phyloP scores from a whole-genome alignment of 352 stramenopile genomes.

The Porosira glacialis region DNA sequence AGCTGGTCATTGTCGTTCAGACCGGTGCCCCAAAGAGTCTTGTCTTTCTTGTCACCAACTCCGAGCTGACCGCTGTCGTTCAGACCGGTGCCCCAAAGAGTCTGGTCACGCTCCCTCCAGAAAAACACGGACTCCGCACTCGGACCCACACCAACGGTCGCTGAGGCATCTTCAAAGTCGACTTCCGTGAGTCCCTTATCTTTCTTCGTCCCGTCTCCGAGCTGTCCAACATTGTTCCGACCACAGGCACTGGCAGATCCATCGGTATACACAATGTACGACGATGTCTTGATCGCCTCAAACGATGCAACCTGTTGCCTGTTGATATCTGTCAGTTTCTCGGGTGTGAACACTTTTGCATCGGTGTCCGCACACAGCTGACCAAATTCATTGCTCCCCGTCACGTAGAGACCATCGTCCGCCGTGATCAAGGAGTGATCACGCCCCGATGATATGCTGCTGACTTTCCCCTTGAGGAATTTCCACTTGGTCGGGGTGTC shows the following conservation, averaged over 20 bases:
- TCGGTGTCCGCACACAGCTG: slow-evolving; percentile 32
- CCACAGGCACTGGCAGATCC: slow-evolving; percentile 19
- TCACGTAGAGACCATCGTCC: slow-evolving; percentile 18
- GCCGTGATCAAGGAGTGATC: slow-evolving; percentile 23
- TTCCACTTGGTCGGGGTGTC: slow-evolving; percentile 16
- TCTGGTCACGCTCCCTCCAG: slow-evolving; percentile 15
- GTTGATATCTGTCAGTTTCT: slow-evolving; percentile 10
- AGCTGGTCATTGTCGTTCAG: slow-evolving; percentile 34
- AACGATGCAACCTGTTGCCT: slow-evolving; percentile 15
- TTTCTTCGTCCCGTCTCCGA: slow-evolving; percentile 16
- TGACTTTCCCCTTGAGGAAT: slow-evolving; percentile 18
- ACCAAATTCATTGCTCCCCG: slow-evolving; percentile 29
- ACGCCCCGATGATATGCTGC: slow-evolving; percentile 22
- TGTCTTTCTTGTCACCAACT: not conserved
- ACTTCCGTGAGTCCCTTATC: not conserved
- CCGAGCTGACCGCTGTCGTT: slow-evolving; percentile 39
- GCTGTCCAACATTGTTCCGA: slow-evolving; percentile 35
- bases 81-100: slow-evolving; percentile 13
- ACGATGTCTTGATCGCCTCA: slow-evolving; percentile 34
- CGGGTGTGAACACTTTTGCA: not conserved
- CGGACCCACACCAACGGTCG: slow-evolving; percentile 17
- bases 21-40: slow-evolving; percentile 12
- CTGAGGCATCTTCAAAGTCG: slow-evolving; percentile 16
- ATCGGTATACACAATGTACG: slow-evolving; percentile 29
- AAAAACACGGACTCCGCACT: slow-evolving; percentile 40